Conservation (phyloP, 768 basidiomycete species). For the Suillus lakei region DNA sequence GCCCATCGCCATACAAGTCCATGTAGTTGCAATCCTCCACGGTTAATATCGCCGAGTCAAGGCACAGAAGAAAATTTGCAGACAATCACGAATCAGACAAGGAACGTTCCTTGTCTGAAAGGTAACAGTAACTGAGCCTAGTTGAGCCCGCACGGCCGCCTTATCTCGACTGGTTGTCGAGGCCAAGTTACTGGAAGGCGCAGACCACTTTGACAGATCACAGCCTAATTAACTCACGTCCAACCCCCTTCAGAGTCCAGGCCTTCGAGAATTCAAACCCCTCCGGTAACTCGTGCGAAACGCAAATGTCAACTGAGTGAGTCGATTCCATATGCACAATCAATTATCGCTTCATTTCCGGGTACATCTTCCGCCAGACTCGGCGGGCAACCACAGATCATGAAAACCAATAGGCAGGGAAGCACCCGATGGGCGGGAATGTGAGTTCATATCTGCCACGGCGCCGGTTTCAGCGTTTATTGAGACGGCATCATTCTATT, state of each 20-base stretch:
- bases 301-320: slow-evolving; percentile 71
- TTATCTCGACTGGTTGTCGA: no score
- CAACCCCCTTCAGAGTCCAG: slow-evolving; percentile 39
- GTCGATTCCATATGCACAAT: slow-evolving; percentile 77
- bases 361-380: slow-evolving; percentile 71
- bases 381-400: slow-evolving; percentile 69
- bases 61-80: slow-evolving; percentile 59
- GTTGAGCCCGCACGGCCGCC: background rate
- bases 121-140: background rate
- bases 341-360: slow-evolving; percentile 80
- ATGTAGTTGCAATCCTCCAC: slow-evolving; percentile 3
- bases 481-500: slow-evolving; percentile 28
- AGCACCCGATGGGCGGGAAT: slow-evolving; percentile 68
- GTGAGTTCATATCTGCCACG: slow-evolving; percentile 46
- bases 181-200: background rate
- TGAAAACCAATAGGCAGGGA: slow-evolving; percentile 84
- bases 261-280: slow-evolving; percentile 70
- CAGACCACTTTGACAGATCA: background rate
- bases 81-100: slow-evolving; percentile 53
- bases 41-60: slow-evolving; percentile 20
- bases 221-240: slow-evolving; percentile 21
- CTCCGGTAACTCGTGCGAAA: slow-evolving; percentile 71
- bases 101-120: slow-evolving; percentile 20
- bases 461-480: slow-evolving; percentile 18
- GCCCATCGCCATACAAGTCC: background rate